A percentile compares a stretch with the other conserved stretches of the same genome.
These are phyloP conservation scores for Pythium coloratum DNA, from an alignment of 352 stramenopile genomes.

Conservation along the genomic window DNA sequence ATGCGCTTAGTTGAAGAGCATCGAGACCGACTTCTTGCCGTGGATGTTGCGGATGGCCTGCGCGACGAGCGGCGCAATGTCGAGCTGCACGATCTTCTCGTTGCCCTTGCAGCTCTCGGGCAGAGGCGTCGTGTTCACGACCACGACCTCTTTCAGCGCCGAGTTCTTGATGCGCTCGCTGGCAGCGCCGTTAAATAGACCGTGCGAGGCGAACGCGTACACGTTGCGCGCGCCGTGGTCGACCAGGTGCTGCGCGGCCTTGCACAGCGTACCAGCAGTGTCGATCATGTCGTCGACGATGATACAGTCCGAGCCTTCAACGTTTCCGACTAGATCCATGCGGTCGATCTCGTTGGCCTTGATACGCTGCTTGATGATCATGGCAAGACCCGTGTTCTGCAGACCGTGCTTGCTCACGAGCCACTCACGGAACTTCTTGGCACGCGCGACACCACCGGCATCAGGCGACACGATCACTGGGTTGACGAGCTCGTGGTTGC, in stretches of 20 bases:
- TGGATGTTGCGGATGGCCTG: conserved; percentile 99
- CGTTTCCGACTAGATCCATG: conserved; percentile 99
- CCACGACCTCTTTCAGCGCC: conserved; percentile 89
- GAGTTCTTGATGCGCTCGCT: conserved; percentile 90
- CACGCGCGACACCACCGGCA: conserved; percentile 98
- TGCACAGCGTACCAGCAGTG: conserved; percentile 98
- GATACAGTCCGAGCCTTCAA: conserved; percentile 99
- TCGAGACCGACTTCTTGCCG: conserved; percentile 99
- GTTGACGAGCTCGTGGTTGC: conserved; percentile 98
- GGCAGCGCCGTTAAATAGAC: conserved; percentile 94
- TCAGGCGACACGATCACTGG: conserved; percentile 99
- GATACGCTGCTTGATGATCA: conserved; percentile 99
- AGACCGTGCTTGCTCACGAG: conserved; percentile 97
- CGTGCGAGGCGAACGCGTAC: conserved; percentile 99
- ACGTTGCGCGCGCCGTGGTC: conserved; percentile 96
- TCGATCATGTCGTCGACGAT: conserved; percentile 99
- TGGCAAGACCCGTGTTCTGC: conserved; percentile 97
- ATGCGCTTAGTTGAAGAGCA: conserved; percentile 97
- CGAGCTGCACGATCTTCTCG: conserved; percentile 98
- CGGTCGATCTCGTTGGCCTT: conserved; percentile 97
- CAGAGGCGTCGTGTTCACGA: conserved; percentile 89
- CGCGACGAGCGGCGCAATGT: conserved; percentile 96
- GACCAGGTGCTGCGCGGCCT: conserved; percentile 96
- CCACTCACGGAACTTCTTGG: conserved; percentile 99
- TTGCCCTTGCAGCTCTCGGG: conserved; percentile 90